A percentile compares a stretch with the other conserved stretches of the same genome.
Conservation (phyloP, 2,329 filamentous ascomycete genomes). For the Pseudogymnoascus sp. region DNA sequence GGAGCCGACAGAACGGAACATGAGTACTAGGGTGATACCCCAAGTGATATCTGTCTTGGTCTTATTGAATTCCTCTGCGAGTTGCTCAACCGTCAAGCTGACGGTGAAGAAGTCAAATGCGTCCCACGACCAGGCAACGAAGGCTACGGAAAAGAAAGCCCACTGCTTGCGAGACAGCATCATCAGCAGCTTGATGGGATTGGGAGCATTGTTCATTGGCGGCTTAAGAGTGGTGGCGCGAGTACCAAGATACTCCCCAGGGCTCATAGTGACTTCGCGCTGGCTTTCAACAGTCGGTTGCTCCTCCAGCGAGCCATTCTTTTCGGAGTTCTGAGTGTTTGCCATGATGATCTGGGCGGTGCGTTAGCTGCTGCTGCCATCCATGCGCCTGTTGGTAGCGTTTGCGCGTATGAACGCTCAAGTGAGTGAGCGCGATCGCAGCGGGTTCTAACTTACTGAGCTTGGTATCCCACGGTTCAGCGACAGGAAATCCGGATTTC, state of each 20-base stretch:
- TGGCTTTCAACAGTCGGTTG: neutral
- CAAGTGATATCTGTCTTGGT: conserved; percentile 61
- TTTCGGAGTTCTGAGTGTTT: neutral
- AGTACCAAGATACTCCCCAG: conserved; percentile 39
- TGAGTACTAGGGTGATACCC: conserved; percentile 65
- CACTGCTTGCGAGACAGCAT: conserved; percentile 58
- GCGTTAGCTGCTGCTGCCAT: neutral
- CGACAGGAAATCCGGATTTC: neutral
- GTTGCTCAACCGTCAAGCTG: conserved; percentile 66
- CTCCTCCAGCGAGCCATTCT: neutral
- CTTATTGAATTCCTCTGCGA: conserved; percentile 48
- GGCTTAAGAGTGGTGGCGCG: conserved; percentile 49
- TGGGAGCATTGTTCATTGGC: conserved; percentile 52
- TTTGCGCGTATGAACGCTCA: neutral
- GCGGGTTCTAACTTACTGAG: neutral
- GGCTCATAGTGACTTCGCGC: conserved; percentile 13
- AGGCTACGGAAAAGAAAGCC: conserved; percentile 67
- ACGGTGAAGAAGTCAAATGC: conserved; percentile 79
- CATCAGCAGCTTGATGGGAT: conserved; percentile 60
- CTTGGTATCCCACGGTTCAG: neutral
- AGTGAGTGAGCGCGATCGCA: neutral
- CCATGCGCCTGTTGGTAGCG: neutral
- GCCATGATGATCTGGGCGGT: neutral
- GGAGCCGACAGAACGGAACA: conserved; percentile 67
- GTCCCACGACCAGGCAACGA: conserved; percentile 70